Base-by-base conservation (phyloP, 495 filamentous ascomycete genomes). In the Lasiosphaeris hirsuta region DNA sequence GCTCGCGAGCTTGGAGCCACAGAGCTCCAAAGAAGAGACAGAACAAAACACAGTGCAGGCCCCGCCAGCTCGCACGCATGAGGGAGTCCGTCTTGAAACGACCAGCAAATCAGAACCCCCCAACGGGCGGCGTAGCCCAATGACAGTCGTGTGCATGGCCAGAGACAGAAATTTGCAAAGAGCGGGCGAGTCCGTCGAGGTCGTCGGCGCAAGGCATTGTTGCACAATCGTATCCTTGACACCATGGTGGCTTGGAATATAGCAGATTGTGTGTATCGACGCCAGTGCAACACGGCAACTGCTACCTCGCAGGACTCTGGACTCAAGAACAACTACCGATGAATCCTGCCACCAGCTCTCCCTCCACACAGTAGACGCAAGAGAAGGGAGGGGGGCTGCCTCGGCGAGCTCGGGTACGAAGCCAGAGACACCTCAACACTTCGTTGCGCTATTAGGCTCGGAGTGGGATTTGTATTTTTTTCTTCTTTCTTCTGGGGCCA, bases 161-260 rank as follows among this genome's bases (percentile, higher is more conserved):
- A 49, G 44, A 49, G 18, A 49, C 45, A 49, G 42, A 44, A 51
- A 19, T 40, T 43, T 58, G 42, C 14, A 36, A 59, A 41, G 39
- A 14, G 33, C 39, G 51, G 39, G 40, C 18, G 19, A 54, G 51
- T 54, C 49, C 51, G 51, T 37, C 38, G 34, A 44, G 11, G 34
- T 13, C n/a, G 18, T 52, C 51, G 51, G 51, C 51, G 40, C 51
- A 54, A 34, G 10, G 19, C 39, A 44, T 34, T 35, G 51, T 54
- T 33, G 40, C 51, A 54, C 51, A 54, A 42, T 44, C 51, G 39
- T 37, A 54, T 44, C 51, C 51, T 54, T 45, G 51, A 54, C 38
- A 54, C 39, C 33, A 34, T 41, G 10, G 38, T 53, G 56, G 56
- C 39, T 54, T 54, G 38, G 23, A 30, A 30, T 30, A 30, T 30